Evolutionary conservation across 148 eudicot species (phyloP), one percentile per base, ranked within the genome.

Genomic region (Agrostemma githago): DNA sequence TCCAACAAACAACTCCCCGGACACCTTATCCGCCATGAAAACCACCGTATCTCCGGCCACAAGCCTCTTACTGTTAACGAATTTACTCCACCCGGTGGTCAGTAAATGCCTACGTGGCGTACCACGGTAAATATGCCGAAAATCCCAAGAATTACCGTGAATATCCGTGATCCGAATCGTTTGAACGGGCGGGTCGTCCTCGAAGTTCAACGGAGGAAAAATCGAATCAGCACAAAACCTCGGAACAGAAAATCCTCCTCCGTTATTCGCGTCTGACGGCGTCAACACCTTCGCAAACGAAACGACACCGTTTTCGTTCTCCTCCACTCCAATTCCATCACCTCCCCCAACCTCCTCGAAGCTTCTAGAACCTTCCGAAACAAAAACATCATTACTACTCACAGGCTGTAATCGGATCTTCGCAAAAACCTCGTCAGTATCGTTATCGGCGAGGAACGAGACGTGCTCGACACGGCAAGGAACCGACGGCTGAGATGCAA

Each of bases 211-310:
- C 57, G 79, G 77, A n/a, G 98, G 98, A 10, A 93, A 85, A 3
- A 93, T 82, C 34, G 85, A 77, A 8, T 91, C 97, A 1, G 97
- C 98, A 21, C 98, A 93, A 53, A 78, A 86, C 67, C 90, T 51
- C 21, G 98, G 98, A 16, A 93, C 92, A n/a, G 98, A 91, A 71
- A 93, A 93, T 4, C 92, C 98, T 1, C 98, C 94, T 2, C 98
- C 97, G 46, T 89, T 91, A 82, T 89, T 89, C 7, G 98, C 94
- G 41, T 93, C 98, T 3, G 98, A 93, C 19, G 84, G 86, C 54
- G 98, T 90, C 66, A 93, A 71, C 3, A 81, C 78, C 89, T 93
- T 93, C 70, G 87, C 85, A 48, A 82, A 90, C 67, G 90, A 89
- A 10, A 79, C 86, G 19, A 84, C 72, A 2, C 6, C 77, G 3